A percentile compares a stretch with the other conserved stretches of the same genome.
Conservation (phyloP, 2,329 filamentous ascomycete genomes). For the Fusarium caatingaense region DNA sequence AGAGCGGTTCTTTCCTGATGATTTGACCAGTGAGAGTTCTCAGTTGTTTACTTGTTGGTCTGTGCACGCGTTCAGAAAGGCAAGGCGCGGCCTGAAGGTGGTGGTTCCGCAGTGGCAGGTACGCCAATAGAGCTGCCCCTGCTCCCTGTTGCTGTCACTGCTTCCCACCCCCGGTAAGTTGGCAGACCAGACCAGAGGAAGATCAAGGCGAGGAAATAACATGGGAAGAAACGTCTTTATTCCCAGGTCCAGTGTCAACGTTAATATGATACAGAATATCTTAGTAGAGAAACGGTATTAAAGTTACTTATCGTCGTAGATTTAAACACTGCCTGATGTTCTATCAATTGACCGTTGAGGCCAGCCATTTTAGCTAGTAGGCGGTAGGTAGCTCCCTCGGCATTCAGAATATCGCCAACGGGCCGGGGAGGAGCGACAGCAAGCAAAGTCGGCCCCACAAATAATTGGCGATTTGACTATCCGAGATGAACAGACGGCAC, state of each 20-base stretch:
- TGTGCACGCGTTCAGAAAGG: conserved; percentile 48
- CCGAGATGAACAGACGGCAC: conserved; percentile 27
- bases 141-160: conserved; percentile 28
- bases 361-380: conserved; percentile 31
- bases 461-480: conserved; percentile 27
- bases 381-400: not conserved
- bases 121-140: conserved; percentile 28
- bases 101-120: conserved; percentile 32
- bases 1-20: conserved; percentile 42
- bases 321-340: not conserved
- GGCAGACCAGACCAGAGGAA: conserved; percentile 3
- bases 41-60: conserved; percentile 51
- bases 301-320: not conserved
- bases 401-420: conserved; percentile 20
- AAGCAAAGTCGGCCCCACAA: conserved; percentile 21
- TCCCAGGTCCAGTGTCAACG: not conserved
- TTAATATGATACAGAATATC: not conserved
- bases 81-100: conserved; percentile 42
- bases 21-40: conserved; percentile 44
- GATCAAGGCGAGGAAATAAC: conserved; percentile 16
- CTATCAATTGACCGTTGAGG: conserved; percentile 16
- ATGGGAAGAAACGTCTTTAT: not conserved
- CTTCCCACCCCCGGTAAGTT: not conserved
- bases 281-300: not conserved
- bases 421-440: conserved; percentile 18